Base-by-base conservation (phyloP, 208 protist species). In the Naegleria gruberi region DNA sequence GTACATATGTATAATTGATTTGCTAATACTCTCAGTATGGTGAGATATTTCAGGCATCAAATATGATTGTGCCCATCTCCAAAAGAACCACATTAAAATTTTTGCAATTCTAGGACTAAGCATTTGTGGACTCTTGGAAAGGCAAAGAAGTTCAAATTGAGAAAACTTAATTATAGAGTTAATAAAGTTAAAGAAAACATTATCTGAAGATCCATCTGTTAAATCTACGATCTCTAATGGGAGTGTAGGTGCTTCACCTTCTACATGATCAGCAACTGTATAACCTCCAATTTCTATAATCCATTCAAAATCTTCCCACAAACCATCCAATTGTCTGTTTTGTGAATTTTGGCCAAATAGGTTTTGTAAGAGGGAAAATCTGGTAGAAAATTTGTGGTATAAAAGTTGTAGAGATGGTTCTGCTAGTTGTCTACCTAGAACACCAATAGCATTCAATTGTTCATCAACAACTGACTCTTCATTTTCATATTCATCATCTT, bases 31-130 rank as follows among this genome's bases (percentile, higher is more conserved):
- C 34, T 77, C 65, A 77, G 65, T 77, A 8, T 77, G n/a, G 34
- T 77, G 65, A 1, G 65, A 77, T 8, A 77, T 26, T 77, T 87
- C 44, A 37, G 83, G 83, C 83, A 87, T 87, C 19, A 87, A 34
- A 40, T 55, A 87, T 37, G 83, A 55, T 55, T 45, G 41, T 0
- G 6, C 26, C 83, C 83, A 87, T 87, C 83, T 46, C 8, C 12
- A 42, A 30, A 87, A 87, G 23, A 87, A 87, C 83, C 83, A 87
- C 83, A 87, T 87, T 30, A 55, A 55, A 17, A 6, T 87, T 55
- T 87, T 34, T 1, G 43, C 42, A 46, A 87, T 87, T 46, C 44
- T 55, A n/a, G 83, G 83, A 51, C 43, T 55, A 37, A 55, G 34
- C 43, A 42, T 55, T 46, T 87, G 12, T 19, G 37, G 19, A 40